Conservation (phyloP, 495 filamentous ascomycete genomes). For the Talaromyces stipitatus region DNA sequence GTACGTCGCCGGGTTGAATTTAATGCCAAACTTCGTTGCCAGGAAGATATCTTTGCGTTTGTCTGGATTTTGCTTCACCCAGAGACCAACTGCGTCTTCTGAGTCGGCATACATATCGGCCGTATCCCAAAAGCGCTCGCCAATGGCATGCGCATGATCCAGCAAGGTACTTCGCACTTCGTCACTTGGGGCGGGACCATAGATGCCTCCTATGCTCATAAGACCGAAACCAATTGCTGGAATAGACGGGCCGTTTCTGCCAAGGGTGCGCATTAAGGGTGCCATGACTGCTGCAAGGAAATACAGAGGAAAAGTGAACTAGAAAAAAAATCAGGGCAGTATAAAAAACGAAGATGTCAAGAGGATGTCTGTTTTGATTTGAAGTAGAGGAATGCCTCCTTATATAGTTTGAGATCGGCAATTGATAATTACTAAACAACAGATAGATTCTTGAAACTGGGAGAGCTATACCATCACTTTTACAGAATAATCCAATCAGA, state of each 20-base stretch:
- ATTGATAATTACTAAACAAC: neutral
- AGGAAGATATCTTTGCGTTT: conserved; percentile 53
- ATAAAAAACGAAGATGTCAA: neutral
- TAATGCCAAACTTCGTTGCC: conserved; percentile 46
- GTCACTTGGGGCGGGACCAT: conserved; percentile 32
- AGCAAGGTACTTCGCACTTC: conserved; percentile 29
- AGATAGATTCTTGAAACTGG: neutral
- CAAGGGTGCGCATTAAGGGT: conserved; percentile 39
- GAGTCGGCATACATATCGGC: conserved; percentile 40
- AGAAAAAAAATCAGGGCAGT: neutral
- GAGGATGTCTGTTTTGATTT: neutral
- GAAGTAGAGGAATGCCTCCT: neutral
- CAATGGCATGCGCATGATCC: conserved; percentile 44
- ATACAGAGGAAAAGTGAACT: neutral
- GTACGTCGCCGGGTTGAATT: conserved; percentile 10
- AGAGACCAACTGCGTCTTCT: conserved; percentile 44
- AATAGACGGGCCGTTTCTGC: conserved; percentile 47
- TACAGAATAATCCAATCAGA: too few relatives aligned
- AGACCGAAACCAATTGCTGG: conserved; percentile 47
- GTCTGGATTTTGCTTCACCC: conserved; percentile 45
- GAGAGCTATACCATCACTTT: neutral
- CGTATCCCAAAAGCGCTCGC: conserved; percentile 52
- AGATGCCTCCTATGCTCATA: conserved; percentile 45
- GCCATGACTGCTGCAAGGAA: neutral
- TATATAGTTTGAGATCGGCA: neutral